Base-by-base conservation (phyloP, 345 rosid genomes). In the Eucalyptus cloeziana region DNA sequence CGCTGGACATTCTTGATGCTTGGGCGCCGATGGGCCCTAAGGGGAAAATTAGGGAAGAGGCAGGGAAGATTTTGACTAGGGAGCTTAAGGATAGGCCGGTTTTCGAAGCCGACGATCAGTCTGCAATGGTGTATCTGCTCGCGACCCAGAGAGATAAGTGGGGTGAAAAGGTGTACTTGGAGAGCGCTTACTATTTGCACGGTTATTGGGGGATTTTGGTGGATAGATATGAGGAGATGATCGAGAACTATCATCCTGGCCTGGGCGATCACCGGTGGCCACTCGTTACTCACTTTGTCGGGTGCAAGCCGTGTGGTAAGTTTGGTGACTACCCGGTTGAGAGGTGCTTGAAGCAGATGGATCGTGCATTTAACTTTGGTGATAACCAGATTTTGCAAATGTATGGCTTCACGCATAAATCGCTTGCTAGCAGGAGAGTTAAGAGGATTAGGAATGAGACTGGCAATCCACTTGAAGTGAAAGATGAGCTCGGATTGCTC, bases 151-250 rank as follows among this genome's bases (percentile, higher is more conserved):
- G 94, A 51, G 94, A 93, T 13, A 91, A 87, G 52, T 94, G 96
- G 96, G 96, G 95, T 0, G 92, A 89, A 21, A 94, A 91, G 89
- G 95, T 94, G 56, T 94, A 93, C 87, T 87, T 94, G 13, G 96
- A 94, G 92, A 94, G 88, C 71, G 93, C 87, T 33, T 94, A 94
- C 87, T 94, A 94, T 87, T 89, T 94, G 93, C 96, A 94, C 44
- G 96, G 96, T 51, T 94, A 94, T 49, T 94, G 96, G 96, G 96
- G 96, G 21, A 94, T 94, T 88, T 88, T 94, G 92, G 96, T 94
- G 49, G 96, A 94, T 89, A 86, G 92, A 15, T 94, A 94, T 10
- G 96, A 94, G 93, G 96, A 93, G 87, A 94, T 94, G 96, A 93
- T 94, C 25, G 96, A 94, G 93, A 94, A 94, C 89, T 93, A 94